phyloP scores from a whole-genome alignment of 31 red algal genomes.

The Endocladia muricata region DNA sequence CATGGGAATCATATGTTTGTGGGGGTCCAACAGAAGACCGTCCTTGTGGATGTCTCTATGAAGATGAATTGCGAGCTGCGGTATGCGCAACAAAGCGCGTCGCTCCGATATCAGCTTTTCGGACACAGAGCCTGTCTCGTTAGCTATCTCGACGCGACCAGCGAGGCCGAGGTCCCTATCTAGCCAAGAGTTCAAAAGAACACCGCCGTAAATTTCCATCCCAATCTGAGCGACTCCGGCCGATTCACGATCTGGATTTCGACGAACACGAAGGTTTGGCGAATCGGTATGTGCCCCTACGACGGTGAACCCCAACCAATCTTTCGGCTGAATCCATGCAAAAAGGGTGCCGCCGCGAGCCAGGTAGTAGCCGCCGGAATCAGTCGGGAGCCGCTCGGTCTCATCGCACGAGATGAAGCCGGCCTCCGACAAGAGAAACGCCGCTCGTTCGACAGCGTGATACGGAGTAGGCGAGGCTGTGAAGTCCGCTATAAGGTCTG shows the following conservation, averaged over 20 bases:
- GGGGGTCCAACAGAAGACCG: too few species aligned
- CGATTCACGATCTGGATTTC: not conserved
- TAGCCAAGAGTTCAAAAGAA: not conserved
- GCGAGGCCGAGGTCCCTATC: not conserved
- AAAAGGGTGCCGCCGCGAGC: too few species aligned
- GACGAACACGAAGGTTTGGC: not conserved
- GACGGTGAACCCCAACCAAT: not conserved
- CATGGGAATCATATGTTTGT: too few species aligned
- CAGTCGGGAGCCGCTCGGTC: too few species aligned
- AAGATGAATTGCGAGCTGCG: not conserved
- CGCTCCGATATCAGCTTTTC: not conserved
- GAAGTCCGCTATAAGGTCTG: too few species aligned
- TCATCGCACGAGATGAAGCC: too few species aligned
- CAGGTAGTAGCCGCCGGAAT: too few species aligned
- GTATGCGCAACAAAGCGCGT: not conserved
- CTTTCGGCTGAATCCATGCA: too few species aligned
- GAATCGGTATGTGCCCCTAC: not conserved
- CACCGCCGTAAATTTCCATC: not conserved
- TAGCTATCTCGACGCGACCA: not conserved
- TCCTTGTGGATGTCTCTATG: too few species aligned
- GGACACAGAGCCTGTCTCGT: not conserved
- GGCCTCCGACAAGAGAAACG: too few species aligned
- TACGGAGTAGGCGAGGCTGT: too few species aligned
- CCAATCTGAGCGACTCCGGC: not conserved
- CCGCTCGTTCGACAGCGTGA: too few species aligned